Base-by-base conservation (phyloP, 2,329 filamentous ascomycete genomes). In the Colletotrichum paranaense region DNA sequence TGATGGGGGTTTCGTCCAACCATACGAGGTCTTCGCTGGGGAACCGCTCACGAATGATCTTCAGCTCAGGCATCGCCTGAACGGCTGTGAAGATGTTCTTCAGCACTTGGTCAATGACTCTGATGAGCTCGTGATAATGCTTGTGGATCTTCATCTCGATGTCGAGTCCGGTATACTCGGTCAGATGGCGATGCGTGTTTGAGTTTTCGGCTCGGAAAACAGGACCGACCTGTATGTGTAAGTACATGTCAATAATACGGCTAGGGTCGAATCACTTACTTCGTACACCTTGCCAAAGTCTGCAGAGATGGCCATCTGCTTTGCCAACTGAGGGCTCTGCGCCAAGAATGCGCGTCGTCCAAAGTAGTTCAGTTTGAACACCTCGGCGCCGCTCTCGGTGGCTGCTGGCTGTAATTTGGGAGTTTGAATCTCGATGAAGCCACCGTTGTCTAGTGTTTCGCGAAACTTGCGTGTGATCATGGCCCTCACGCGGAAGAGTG, bases 181-280 rank as follows among this genome's bases (percentile, higher is more conserved):
- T 98, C 87, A 98, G 87, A 81, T 98, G 95, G 49, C 95, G 92
- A 79, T 98, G 95, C 0, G 95, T 98, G 82, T 98, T 98, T 80
- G 94, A 97, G 85, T 98, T 97, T 81, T 98, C 95, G 0, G 95
- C 95, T 77, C 95, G 92, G 88, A 98, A 98, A 7, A 98, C 95
- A 2, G 94, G 92, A 19, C 94, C 94, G 76, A 97, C 92, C 81
- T 82, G 26, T 12, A 2, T 38, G 22, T 19, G 56, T 52, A 38
- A 71, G 62, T 24, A 22, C 2, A 11, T 64, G 49, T 62, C 55
- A 52, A 42, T 14, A 9, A 38, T 1, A 16, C 11, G 1, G 11
- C 19, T 19, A 30, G 12, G 2, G 11, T 1, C 4, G 16, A 1
- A 8, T 19, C 42, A 71, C 85, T 80, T 68, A 87, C 80, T 77